These are phyloP conservation scores for Fomitopsis betulina DNA, from an alignment of 1,284 basidiomycete genomes.

Conservation along the genomic window DNA sequence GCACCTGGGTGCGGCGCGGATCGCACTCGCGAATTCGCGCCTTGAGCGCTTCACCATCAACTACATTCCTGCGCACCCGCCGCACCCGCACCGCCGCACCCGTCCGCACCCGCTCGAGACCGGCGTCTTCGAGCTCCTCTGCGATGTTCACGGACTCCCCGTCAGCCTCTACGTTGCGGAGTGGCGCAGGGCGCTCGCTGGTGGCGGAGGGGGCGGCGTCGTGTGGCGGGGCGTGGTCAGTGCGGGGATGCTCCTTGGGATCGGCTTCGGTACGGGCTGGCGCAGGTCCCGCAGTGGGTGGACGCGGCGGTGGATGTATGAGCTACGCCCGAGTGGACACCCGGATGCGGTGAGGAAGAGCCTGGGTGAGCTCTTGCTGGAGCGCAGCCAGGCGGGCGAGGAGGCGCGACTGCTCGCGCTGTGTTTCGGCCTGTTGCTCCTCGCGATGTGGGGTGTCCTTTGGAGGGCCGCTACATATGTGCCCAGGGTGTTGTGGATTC, in stretches of 20 bases:
- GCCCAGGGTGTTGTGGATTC: not conserved
- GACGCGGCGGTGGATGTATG: constrained; percentile 34
- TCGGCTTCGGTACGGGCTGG: constrained; percentile 7
- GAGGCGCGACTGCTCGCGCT: constrained; percentile 61
- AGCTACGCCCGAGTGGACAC: constrained; percentile 43
- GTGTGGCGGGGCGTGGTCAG: constrained; percentile 2
- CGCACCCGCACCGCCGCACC: constrained; percentile 31
- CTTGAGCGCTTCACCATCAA: constrained; percentile 56
- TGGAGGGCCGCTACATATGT: constrained; percentile 6
- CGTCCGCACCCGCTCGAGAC: constrained; percentile 28
- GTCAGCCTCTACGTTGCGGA: constrained; percentile 39
- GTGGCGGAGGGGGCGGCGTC: constrained; percentile 1
- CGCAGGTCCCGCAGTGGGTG: constrained; percentile 5
- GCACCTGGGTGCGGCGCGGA: constrained; percentile 48
- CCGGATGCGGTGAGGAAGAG: constrained; percentile 30
- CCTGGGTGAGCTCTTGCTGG: constrained; percentile 41
- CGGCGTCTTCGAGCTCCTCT: constrained; percentile 50
- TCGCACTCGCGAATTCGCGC: constrained; percentile 62
- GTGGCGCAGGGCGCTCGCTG: constrained; percentile 34
- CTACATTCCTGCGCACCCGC: constrained; percentile 44
- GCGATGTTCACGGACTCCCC: constrained; percentile 40
- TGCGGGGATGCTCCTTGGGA: constrained; percentile 26
- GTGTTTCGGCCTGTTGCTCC: constrained; percentile 44
- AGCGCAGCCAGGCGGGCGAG: constrained; percentile 61
- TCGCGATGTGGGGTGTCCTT: constrained; percentile 54